Evolutionary conservation across 257 asterid species (phyloP).

Genomic region (Dorcoceras hygrometricum): DNA sequence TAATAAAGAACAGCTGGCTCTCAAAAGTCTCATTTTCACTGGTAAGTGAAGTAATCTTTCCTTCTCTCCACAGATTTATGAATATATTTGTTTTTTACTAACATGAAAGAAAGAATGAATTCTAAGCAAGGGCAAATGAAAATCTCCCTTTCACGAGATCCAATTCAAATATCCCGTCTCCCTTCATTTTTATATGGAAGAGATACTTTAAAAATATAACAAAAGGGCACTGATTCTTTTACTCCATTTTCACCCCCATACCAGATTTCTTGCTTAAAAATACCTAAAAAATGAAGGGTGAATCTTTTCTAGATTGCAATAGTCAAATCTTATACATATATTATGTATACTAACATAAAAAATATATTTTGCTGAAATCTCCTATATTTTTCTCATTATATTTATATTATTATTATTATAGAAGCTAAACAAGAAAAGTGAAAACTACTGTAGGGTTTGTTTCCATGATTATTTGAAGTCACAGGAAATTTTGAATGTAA

Average conservation of each 20-base stretch:
- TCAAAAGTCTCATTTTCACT: slow-evolving; percentile 46
- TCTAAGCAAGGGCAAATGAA: slow-evolving; percentile 48
- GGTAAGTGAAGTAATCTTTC: slow-evolving; percentile 35
- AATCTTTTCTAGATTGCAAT: not conserved
- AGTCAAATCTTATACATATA: not conserved
- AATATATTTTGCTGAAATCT: not conserved
- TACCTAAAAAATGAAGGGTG: too few species aligned
- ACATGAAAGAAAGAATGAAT: slow-evolving; percentile 37
- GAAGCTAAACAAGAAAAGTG: not conserved
- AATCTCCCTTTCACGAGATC: slow-evolving; percentile 64
- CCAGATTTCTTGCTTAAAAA: too few species aligned
- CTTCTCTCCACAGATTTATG: not conserved
- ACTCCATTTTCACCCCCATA: too few species aligned
- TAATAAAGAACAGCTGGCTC: slow-evolving; percentile 26
- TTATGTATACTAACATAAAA: too few species aligned
- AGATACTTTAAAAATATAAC: too few species aligned
- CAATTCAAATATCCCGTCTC: slow-evolving; percentile 36
- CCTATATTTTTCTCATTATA: slow-evolving; percentile 24
- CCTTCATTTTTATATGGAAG: not conserved
- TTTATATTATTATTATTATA: too few species aligned
- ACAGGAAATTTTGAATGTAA: slow-evolving; percentile 8
- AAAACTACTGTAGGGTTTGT: slow-evolving; percentile 1
- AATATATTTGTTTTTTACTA: slow-evolving; percentile 26
- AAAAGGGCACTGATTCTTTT: too few species aligned
- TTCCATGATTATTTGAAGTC: slow-evolving; percentile 5